A percentile compares a stretch with the other conserved stretches of the same genome.
phyloP scores from a whole-genome alignment of 805 yeast species.

The Yarrowia osloensis region DNA sequence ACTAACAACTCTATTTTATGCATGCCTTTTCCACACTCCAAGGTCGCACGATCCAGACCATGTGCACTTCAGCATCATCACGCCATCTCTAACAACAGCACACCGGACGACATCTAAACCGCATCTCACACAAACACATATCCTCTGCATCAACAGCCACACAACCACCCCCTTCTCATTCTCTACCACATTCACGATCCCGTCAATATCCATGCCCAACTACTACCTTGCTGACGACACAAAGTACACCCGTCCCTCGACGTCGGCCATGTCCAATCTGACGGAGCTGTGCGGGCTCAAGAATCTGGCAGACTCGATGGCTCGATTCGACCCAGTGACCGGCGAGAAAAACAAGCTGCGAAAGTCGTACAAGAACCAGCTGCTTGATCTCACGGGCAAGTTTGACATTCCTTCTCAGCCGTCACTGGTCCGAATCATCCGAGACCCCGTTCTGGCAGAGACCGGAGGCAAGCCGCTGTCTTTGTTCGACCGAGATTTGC shows the following conservation, averaged over 20 bases:
- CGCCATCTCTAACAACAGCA: background rate
- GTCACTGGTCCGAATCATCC: conserved; percentile 16
- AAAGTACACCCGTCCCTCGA: conserved; percentile 32
- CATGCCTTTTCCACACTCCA: conserved; percentile 8
- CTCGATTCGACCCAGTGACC: conserved; percentile 84
- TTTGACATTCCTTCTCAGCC: conserved; percentile 44
- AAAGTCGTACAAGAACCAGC: conserved; percentile 92
- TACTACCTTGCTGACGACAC: conserved; percentile 27
- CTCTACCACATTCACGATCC: background rate
- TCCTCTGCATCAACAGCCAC: background rate
- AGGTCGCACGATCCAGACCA: conserved; percentile 11
- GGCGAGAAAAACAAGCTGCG: conserved; percentile 89
- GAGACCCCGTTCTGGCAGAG: conserved; percentile 37
- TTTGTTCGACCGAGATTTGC: conserved; percentile 52
- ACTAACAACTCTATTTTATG: conserved; percentile 1
- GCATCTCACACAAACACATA: background rate
- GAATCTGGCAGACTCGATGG: conserved; percentile 73
- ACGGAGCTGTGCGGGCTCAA: conserved; percentile 67
- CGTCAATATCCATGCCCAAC: conserved; percentile 19
- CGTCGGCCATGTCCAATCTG: conserved; percentile 70
- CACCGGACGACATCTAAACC: background rate
- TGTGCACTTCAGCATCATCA: background rate
- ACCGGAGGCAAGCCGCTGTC: conserved; percentile 48
- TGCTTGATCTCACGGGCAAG: conserved; percentile 75
- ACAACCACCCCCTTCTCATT: background rate